Evolutionary conservation across 768 basidiomycete genomes (phyloP).

Genomic region (Ephemerocybe angulata): DNA sequence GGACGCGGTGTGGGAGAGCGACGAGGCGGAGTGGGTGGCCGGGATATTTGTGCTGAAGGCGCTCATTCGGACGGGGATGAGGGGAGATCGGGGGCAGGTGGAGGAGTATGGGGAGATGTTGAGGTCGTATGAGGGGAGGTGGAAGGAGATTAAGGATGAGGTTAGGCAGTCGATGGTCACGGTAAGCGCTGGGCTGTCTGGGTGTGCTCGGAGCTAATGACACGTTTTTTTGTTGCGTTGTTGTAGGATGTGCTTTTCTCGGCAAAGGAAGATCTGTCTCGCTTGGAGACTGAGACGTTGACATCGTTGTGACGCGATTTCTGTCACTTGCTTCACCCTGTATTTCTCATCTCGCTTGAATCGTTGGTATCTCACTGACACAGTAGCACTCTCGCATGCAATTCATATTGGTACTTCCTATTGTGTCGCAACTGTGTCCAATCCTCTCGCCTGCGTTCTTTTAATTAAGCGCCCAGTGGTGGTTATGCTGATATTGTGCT

Average conservation of each 20-base stretch:
- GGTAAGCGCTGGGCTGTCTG: slow-evolving; percentile 30
- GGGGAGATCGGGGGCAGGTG: slow-evolving; percentile 44
- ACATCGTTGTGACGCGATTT: too few relatives aligned
- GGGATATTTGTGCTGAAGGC: slow-evolving; percentile 57
- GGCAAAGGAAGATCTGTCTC: slow-evolving; percentile 52
- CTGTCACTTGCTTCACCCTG: too few relatives aligned
- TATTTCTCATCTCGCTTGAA: too few relatives aligned
- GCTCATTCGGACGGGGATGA: slow-evolving; percentile 51
- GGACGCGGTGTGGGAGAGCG: slow-evolving; percentile 64
- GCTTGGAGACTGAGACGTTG: slow-evolving; percentile 28
- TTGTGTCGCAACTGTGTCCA: too few relatives aligned
- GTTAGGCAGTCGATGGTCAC: slow-evolving; percentile 59
- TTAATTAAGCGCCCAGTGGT: too few relatives aligned
- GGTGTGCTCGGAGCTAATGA: neutral
- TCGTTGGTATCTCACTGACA: too few relatives aligned
- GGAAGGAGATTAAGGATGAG: slow-evolving; percentile 72
- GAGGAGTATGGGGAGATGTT: slow-evolving; percentile 54
- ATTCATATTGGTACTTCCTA: too few relatives aligned
- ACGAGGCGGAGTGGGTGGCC: slow-evolving; percentile 68
- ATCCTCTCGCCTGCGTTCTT: too few relatives aligned
- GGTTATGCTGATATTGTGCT: too few relatives aligned
- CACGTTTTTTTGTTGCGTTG: slow-evolving; percentile 1
- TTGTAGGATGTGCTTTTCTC: slow-evolving; percentile 48
- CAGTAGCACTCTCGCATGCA: too few relatives aligned
- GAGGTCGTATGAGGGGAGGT: slow-evolving; percentile 56